These are phyloP conservation scores for Alternaria triticina DNA, from an alignment of 2,329 filamentous ascomycete genomes.

Conservation along the genomic window DNA sequence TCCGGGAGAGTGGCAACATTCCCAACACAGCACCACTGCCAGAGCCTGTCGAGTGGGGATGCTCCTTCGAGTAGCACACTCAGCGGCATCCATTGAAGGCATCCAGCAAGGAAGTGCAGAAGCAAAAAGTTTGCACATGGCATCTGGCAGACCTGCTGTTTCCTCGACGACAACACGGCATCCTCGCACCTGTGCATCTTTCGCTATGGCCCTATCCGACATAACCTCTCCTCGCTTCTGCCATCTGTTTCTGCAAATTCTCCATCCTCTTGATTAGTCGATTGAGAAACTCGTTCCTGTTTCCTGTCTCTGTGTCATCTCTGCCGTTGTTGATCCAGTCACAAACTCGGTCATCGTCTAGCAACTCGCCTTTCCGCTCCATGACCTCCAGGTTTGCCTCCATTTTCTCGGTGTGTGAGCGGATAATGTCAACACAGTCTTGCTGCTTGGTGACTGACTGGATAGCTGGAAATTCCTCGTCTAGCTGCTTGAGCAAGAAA, in stretches of 20 bases:
- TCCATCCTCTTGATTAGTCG: conserved; percentile 1
- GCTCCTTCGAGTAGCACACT: conserved; percentile 19
- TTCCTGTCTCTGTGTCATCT: background rate
- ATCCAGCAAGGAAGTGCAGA: background rate
- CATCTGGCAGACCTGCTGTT: background rate
- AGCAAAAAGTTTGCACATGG: no score
- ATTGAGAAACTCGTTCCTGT: background rate
- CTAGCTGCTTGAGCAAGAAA: conserved; percentile 4
- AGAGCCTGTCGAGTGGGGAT: conserved; percentile 29
- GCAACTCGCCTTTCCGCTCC: background rate
- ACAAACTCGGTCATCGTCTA: conserved; percentile 1
- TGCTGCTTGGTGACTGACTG: background rate
- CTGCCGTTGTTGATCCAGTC: conserved; percentile 1
- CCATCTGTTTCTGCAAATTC: conserved; percentile 1
- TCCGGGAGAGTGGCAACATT: conserved; percentile 42
- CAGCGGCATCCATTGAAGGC: background rate
- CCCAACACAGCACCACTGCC: conserved; percentile 35
- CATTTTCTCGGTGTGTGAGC: background rate
- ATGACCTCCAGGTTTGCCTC: conserved; percentile 6
- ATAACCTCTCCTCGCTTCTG: background rate
- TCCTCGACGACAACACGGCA: no score
- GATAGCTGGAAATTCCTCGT: background rate
- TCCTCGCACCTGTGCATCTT: background rate
- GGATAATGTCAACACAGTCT: conserved; percentile 4
- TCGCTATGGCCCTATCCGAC: background rate